phyloP scores from a whole-genome alignment of 805 yeast genomes.

The Yamadazyma olivae region DNA sequence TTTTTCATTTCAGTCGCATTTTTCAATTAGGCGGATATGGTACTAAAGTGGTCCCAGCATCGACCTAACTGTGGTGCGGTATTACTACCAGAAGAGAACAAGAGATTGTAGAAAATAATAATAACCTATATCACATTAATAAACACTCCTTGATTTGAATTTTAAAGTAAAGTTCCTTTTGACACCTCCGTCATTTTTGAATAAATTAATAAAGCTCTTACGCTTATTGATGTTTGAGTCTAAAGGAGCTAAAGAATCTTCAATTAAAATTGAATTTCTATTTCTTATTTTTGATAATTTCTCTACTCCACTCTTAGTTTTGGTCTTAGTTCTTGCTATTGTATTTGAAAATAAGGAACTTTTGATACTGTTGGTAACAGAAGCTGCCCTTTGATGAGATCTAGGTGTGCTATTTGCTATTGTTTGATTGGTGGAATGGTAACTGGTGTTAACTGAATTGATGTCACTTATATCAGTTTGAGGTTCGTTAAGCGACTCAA shows the following conservation, averaged over 20 bases:
- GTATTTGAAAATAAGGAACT: not conserved
- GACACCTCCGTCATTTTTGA: conserved; percentile 13
- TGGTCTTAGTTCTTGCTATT: not conserved
- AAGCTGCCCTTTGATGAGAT: not conserved
- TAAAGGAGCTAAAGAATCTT: not conserved
- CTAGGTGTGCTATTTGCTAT: not conserved
- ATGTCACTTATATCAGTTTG: conserved; percentile 1
- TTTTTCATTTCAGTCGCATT: conserved; percentile 2
- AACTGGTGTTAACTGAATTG: not conserved
- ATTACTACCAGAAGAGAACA: too few relatives aligned
- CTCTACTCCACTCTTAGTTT: not conserved
- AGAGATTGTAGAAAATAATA: not conserved
- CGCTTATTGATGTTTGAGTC: conserved; percentile 9
- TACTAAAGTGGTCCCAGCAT: too few relatives aligned
- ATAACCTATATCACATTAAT: conserved; percentile 5
- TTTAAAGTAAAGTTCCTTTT: conserved; percentile 17
- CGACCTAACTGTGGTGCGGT: too few relatives aligned
- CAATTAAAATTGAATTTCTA: conserved; percentile 1
- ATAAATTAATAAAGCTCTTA: conserved; percentile 14
- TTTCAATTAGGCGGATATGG: too few relatives aligned
- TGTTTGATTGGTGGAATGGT: not conserved
- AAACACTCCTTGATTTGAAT: conserved; percentile 16
- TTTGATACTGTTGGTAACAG: not conserved
- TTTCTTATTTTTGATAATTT: not conserved
- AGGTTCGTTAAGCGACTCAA: conserved; percentile 6